Evolutionary conservation across 2,329 filamentous ascomycete genomes (phyloP).

Genomic region (Venturia nashicola): DNA sequence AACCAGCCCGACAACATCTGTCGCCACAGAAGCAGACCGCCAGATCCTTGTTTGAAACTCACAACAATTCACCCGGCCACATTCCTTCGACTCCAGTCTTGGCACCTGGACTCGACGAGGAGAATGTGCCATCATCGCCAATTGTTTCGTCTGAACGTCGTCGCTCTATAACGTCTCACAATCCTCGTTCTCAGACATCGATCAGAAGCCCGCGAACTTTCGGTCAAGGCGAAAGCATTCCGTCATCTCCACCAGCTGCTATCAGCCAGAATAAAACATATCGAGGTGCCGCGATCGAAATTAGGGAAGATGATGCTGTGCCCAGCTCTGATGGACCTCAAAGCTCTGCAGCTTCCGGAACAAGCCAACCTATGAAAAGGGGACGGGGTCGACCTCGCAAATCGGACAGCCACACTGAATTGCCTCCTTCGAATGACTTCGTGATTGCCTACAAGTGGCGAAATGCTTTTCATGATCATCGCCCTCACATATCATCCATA

Average conservation of each 20-base stretch:
- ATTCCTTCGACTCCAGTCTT: neutral
- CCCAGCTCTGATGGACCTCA: neutral
- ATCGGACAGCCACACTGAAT: neutral
- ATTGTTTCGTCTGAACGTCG: neutral
- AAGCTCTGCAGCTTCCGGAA: neutral
- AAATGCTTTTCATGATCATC: neutral
- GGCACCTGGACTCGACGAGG: slow-evolving; percentile 1
- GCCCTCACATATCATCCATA: neutral
- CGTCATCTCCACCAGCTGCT: neutral
- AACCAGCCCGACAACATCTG: neutral
- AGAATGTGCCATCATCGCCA: neutral
- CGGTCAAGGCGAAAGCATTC: neutral
- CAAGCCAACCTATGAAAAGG: neutral
- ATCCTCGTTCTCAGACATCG: neutral
- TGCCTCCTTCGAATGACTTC: neutral
- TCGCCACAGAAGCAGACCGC: neutral
- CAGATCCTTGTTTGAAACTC: neutral
- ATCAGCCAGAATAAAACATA: neutral
- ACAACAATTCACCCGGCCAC: neutral
- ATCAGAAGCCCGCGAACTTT: neutral
- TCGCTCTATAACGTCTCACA: neutral
- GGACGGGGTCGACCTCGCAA: neutral
- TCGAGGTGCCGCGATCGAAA: neutral
- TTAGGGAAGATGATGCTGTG: neutral
- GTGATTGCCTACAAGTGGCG: neutral